Base-by-base conservation (phyloP, 176 grass and related monocot species). In the Pharus latifolius region DNA sequence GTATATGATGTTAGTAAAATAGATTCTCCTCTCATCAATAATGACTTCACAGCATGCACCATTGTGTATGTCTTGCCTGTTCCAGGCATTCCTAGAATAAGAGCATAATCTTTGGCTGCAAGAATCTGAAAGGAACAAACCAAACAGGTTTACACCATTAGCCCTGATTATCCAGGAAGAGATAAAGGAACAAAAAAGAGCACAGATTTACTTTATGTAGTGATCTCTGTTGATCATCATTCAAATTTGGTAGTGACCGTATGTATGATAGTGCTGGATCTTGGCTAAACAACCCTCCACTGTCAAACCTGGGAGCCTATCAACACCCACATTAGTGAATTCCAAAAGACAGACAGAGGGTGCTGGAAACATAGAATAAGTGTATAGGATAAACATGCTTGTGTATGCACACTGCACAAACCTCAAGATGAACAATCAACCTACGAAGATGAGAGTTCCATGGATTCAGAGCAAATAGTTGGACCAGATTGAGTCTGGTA, bases 41-140 rank as follows among this genome's bases (percentile, higher is more conserved):
- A 83, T 67, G 94, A 85, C 81, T 98, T 98, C 60, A 98, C 89
- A 66, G 89, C 94, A 64, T 98, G 94, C 55, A 89, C 94, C 94
- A 98, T 98, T 20, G 87, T 98, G 62, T 88, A 92, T 75, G 89
- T 98, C 85, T 98, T 98, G 28, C 94, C 94, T 55, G 94, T 98
- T 82, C 94, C 94, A 72, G 94, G 94, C 94, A 98, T 98, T 72
- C 94, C 94, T 83, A 98, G 51, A 57, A 98, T 98, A 76, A 98
- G 89, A 71, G 89, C 78, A 70, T 98, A 98, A 98, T 98, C 89
- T 69, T 92, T 98, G 73, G 94, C 86, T 59, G 86, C 82, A 37
- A 98, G 75, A 83, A 98, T 98, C 94, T 98, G 83, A 87, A 89
- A 68, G 50, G 3, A 70, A 72, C 8, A 18, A 35, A 78, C 53